These are phyloP conservation scores for Ceratocystiopsis minuta DNA, from an alignment of 2,329 filamentous ascomycete genomes.

Conservation along the genomic window DNA sequence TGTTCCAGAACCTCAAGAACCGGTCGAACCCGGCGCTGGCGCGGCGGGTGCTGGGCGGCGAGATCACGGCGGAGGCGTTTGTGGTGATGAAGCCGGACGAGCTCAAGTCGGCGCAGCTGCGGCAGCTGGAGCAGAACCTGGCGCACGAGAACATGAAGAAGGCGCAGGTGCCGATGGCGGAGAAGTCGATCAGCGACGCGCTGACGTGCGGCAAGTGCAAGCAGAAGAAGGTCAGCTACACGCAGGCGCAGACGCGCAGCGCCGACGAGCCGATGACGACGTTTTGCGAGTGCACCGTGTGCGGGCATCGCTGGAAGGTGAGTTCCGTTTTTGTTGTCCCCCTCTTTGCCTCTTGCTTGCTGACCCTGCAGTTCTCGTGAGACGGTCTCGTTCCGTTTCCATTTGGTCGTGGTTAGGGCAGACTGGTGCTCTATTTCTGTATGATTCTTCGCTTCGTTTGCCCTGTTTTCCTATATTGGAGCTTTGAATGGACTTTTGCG, in stretches of 20 bases:
- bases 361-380: conserved; percentile 1
- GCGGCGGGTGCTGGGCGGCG: conserved; percentile 53
- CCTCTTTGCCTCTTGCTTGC: neutral
- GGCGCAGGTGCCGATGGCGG: conserved; percentile 80
- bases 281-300: conserved; percentile 54
- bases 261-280: conserved; percentile 88
- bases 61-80: conserved; percentile 55
- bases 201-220: conserved; percentile 85
- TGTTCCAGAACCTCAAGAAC: conserved; percentile 91
- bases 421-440: neutral
- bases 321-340: conserved; percentile 10
- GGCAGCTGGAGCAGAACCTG: conserved; percentile 55
- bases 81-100: conserved; percentile 81
- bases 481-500: neutral
- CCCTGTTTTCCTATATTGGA: neutral
- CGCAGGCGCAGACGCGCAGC: conserved; percentile 83
- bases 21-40: conserved; percentile 69
- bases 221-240: conserved; percentile 88
- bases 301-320: conserved; percentile 57
- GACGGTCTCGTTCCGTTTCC: neutral
- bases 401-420: too few species aligned
- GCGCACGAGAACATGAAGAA: conserved; percentile 92
- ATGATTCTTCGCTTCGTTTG: neutral
- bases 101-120: conserved; percentile 71
- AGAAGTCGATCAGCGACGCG: conserved; percentile 77